Evolutionary conservation across 2,329 filamentous ascomycete genomes (phyloP).

Genomic region (Sphaerostilbella broomeana): DNA sequence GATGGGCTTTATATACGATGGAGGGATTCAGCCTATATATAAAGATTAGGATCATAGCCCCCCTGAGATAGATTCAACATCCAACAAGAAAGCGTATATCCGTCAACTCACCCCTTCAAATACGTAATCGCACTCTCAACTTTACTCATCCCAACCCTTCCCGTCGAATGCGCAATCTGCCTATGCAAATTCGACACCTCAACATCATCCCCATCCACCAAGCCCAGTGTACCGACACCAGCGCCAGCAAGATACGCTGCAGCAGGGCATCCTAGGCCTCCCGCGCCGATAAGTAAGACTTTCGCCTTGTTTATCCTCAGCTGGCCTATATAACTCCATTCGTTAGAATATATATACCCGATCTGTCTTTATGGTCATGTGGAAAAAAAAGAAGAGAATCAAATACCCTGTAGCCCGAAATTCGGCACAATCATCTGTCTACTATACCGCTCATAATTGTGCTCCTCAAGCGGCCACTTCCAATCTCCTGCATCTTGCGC

Average conservation of each 20-base stretch:
- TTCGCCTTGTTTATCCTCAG: constrained; percentile 61
- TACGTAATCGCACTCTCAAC: constrained; percentile 67
- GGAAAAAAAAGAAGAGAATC: no score
- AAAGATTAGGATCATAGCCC: no score
- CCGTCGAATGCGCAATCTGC: constrained; percentile 73
- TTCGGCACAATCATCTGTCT: constrained; percentile 84
- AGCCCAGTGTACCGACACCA: constrained; percentile 73
- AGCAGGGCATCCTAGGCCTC: constrained; percentile 86
- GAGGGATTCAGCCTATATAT: constrained; percentile 62
- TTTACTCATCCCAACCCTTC: constrained; percentile 67
- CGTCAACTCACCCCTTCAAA: constrained; percentile 43
- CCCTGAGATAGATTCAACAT: no score
- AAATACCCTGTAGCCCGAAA: constrained; percentile 65
- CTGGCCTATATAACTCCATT: constrained; percentile 57
- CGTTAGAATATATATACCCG: no score
- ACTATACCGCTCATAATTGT: constrained; percentile 82
- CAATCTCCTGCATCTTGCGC: constrained; percentile 30
- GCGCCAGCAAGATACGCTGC: constrained; percentile 89
- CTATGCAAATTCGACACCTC: constrained; percentile 89
- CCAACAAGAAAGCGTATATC: no score
- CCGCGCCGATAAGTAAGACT: constrained; percentile 78
- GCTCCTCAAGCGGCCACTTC: constrained; percentile 62
- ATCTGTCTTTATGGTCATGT: no score
- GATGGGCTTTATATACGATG: constrained; percentile 57
- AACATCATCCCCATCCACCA: constrained; percentile 83